Evolutionary conservation across 208 protist genomes (phyloP), one percentile per base, ranked within the genome.

Genomic region (Crithidia thermophila): DNA sequence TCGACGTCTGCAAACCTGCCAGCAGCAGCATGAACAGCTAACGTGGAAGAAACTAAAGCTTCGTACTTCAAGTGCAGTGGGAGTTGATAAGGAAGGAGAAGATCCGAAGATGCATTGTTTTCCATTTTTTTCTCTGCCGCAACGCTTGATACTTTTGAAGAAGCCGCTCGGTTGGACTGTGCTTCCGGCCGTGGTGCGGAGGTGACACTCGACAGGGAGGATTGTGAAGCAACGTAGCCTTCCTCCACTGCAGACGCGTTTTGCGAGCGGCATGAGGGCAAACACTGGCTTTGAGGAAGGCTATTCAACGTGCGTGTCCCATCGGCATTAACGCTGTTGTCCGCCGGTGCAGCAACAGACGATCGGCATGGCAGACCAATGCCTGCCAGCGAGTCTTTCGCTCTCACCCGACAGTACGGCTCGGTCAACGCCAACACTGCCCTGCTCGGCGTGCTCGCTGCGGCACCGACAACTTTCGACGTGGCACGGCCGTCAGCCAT

Each of bases 341-440:
- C 11, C 4, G 1, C 11, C 9, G 8, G 3, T 10, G 45, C 5
- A 30, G 45, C 20, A 20, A 28, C 5, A 11, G 45, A 28, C 20
- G 7, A 9, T 4, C 45, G 16, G 45, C 28, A 4, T 16, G 69
- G 61, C 14, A 68, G 4, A 21, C 69, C 69, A 16, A 64, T 63
- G 7, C 39, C 55, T 8, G 61, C 60, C 14, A 69, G 30, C 0
- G 69, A 75, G 11, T 28, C 55, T 8, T 46, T 42, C 8, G 69
- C 69, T 7, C 62, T 37, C 11, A 75, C 61, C 9, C 55, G 55
- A 11, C 61, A 69, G 31, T 69, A 39, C 8, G 53, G 61, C 42
- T 58, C 42, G 30, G 42, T 28, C 5, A 60, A 37, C 4, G 27
- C 27, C 28, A n/a, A 3, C 36, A 25, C 18, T 20, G 55, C 50